phyloP scores from a whole-genome alignment of 2,329 filamentous ascomycete genomes.

The Peltaster fructicola region DNA sequence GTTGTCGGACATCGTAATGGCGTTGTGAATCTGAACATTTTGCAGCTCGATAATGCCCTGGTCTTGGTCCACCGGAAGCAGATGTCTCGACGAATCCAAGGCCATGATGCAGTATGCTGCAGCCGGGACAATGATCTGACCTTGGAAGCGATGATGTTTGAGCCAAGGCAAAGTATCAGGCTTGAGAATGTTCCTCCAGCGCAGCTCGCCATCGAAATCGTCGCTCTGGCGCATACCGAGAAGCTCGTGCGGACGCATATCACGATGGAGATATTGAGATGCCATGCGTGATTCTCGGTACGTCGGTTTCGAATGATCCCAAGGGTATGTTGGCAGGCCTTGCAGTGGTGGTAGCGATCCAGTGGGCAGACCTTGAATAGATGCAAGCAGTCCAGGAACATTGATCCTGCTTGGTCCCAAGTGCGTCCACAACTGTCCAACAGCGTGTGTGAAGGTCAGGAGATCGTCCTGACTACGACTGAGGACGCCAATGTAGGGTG shows the following conservation, averaged over 20 bases:
- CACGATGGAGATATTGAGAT: neutral
- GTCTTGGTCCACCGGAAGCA: conserved; percentile 1
- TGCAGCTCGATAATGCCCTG: neutral
- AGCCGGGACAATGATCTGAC: conserved; percentile 4
- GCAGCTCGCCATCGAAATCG: neutral
- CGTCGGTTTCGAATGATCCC: conserved; percentile 4
- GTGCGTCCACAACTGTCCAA: conserved; percentile 2
- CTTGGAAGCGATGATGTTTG: conserved; percentile 3
- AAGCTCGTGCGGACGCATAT: neutral
- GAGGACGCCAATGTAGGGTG: conserved; percentile 5
- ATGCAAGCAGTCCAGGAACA: neutral
- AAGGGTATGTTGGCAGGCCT: conserved; percentile 5
- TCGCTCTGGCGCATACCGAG: conserved; percentile 1
- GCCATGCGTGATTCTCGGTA: conserved; percentile 1
- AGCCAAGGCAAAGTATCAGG: conserved; percentile 4
- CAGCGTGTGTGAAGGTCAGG: conserved; percentile 4
- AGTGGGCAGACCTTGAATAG: neutral
- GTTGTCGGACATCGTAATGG: no score
- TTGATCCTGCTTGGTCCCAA: conserved; percentile 1
- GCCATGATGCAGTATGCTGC: conserved; percentile 5
- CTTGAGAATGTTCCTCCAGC: conserved; percentile 2
- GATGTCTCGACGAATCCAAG: conserved; percentile 3
- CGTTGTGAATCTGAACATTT: no score
- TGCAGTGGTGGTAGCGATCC: conserved; percentile 2
- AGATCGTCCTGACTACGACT: conserved; percentile 8